Conservation (phyloP, 2,329 filamentous ascomycete species). For the Xylaria sp. region DNA sequence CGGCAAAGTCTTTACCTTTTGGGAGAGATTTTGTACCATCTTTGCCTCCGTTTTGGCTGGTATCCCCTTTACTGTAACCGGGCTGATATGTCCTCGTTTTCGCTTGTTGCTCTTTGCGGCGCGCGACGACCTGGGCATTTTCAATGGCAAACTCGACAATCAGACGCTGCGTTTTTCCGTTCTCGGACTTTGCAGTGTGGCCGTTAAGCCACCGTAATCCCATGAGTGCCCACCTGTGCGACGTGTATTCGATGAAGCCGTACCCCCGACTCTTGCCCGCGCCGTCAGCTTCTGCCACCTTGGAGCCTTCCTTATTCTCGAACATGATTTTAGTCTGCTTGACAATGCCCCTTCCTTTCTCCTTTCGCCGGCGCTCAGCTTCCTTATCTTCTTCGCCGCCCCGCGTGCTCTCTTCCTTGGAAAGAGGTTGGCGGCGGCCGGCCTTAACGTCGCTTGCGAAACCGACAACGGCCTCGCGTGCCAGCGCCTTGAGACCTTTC, state of each 20-base stretch:
- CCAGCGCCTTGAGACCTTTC: conserved; percentile 89
- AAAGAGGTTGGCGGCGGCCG: conserved; percentile 76
- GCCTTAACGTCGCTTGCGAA: conserved; percentile 90
- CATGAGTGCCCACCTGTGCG: conserved; percentile 93
- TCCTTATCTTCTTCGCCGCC: conserved; percentile 81
- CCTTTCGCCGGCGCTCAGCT: conserved; percentile 78
- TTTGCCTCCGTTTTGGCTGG: conserved; percentile 14
- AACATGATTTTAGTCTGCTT: conserved; percentile 95
- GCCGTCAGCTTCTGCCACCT: conserved; percentile 76
- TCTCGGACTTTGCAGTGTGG: conserved; percentile 60
- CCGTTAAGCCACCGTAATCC: conserved; percentile 93
- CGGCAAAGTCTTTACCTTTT: conserved; percentile 43
- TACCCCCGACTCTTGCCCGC: conserved; percentile 89
- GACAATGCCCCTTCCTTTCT: conserved; percentile 84
- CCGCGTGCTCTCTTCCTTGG: conserved; percentile 85
- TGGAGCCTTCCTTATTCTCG: conserved; percentile 83
- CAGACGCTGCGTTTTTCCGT: conserved; percentile 83
- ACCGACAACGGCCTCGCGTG: conserved; percentile 88
- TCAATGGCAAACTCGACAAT: conserved; percentile 98
- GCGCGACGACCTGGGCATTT: conserved; percentile 91
- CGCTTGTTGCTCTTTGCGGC: conserved; percentile 66
- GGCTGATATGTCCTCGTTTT: conserved; percentile 29
- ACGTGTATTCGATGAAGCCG: conserved; percentile 96
- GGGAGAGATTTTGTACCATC: conserved; percentile 4
- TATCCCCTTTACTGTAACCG: conserved; percentile 13